Evolutionary conservation across 2,329 filamentous ascomycete genomes (phyloP).

Genomic region (Emergomyces orientalis): DNA sequence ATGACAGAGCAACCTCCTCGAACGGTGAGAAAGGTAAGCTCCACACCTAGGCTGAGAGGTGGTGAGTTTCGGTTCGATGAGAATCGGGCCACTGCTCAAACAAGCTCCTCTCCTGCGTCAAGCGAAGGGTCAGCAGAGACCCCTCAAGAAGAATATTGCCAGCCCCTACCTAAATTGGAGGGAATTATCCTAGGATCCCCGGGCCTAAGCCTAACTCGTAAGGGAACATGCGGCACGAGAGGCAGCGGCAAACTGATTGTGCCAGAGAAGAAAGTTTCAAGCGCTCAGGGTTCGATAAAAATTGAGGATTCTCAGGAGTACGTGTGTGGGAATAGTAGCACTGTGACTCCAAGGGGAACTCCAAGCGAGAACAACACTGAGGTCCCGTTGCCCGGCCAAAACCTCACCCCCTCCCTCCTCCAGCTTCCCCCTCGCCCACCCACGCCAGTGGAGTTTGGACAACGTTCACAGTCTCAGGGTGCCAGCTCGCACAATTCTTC

Average conservation of each 20-base stretch:
- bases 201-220: background rate
- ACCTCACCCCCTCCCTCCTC: background rate
- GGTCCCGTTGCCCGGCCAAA: constrained; percentile 1
- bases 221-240: constrained; percentile 3
- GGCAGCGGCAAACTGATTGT: background rate
- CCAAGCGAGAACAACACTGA: background rate
- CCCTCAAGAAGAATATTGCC: background rate
- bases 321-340: background rate
- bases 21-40: background rate
- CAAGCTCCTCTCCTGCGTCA: background rate
- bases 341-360: background rate
- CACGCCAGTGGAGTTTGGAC: background rate
- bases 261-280: background rate
- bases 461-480: background rate
- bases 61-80: background rate
- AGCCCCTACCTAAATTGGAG: background rate
- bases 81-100: background rate
- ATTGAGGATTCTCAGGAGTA: background rate
- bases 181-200: constrained; percentile 3
- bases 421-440: background rate
- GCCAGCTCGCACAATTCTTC: background rate
- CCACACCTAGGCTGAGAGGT: background rate
- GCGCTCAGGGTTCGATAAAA: background rate
- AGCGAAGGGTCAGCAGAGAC: background rate
- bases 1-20: background rate